These are phyloP conservation scores for Syncephalastrum monosporum DNA, from an alignment of 371 early-diverging fungal genomes.

Conservation along the genomic window DNA sequence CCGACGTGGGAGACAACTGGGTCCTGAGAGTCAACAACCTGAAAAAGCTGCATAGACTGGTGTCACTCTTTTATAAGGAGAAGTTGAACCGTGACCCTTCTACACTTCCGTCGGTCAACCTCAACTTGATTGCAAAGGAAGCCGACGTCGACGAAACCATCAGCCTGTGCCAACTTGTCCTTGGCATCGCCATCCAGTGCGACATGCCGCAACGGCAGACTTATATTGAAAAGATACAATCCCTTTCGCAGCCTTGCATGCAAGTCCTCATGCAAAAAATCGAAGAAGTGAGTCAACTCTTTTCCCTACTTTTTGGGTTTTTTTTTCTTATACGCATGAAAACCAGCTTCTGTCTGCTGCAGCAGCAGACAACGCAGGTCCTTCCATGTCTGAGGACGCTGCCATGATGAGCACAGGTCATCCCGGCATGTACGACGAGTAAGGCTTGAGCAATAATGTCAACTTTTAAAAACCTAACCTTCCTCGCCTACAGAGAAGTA, in stretches of 20 bases:
- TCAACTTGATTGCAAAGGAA: conserved; percentile 84
- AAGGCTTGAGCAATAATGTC: conserved; percentile 8
- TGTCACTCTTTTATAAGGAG: conserved; percentile 86
- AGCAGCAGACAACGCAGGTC: too few species aligned
- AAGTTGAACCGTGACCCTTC: conserved; percentile 58
- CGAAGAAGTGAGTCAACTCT: conserved; percentile 53
- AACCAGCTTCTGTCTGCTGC: too few species aligned
- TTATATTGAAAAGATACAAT: conserved; percentile 82
- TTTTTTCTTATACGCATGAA: too few species aligned
- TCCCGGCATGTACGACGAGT: conserved; percentile 8
- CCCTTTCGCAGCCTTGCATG: conserved; percentile 67
- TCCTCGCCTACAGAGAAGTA: conserved; percentile 2
- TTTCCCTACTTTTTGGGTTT: not conserved
- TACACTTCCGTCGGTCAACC: conserved; percentile 62
- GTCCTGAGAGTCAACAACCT: conserved; percentile 88
- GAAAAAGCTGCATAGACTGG: conserved; percentile 81
- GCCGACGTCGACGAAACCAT: conserved; percentile 68
- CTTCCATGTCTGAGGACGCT: too few species aligned
- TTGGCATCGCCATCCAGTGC: conserved; percentile 84
- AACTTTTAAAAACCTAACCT: not conserved
- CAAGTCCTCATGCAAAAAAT: conserved; percentile 85
- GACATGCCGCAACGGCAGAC: conserved; percentile 58
- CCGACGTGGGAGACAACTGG: conserved; percentile 90
- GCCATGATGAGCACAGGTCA: too few species aligned
- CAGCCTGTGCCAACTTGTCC: conserved; percentile 76